Conservation (phyloP, 345 rosid species). For the Populus simonii region DNA sequence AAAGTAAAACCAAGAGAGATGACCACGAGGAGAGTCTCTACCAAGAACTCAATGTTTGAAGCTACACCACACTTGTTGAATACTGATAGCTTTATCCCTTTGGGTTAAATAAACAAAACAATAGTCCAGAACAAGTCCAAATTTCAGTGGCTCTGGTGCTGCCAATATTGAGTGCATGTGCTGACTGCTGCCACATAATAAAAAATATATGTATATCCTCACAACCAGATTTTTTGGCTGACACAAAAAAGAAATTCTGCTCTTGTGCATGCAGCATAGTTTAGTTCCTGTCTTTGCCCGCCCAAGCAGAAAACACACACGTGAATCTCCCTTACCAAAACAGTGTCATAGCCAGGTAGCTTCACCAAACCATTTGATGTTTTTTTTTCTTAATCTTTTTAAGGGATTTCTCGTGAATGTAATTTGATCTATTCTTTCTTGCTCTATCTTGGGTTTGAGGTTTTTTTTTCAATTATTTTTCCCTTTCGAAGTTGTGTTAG, state of each 20-base stretch:
- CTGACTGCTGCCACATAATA: slow-evolving; percentile 2
- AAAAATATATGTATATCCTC: background rate
- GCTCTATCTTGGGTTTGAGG: background rate
- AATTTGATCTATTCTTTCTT: background rate
- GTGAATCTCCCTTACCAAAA: background rate
- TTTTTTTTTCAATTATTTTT: too few relatives aligned
- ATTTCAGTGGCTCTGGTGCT: slow-evolving; percentile 54
- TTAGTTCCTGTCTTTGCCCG: too few relatives aligned
- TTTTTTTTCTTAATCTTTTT: too few relatives aligned
- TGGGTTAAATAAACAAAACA: background rate
- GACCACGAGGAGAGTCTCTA: background rate
- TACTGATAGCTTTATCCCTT: slow-evolving; percentile 37
- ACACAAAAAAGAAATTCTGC: background rate
- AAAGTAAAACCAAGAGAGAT: background rate
- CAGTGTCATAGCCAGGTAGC: background rate
- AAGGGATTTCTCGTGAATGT: background rate
- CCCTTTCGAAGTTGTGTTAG: background rate
- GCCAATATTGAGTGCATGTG: slow-evolving; percentile 8
- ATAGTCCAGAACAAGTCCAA: slow-evolving; percentile 13
- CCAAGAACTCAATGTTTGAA: slow-evolving; percentile 33
- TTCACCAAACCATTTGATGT: background rate
- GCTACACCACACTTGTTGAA: slow-evolving; percentile 48
- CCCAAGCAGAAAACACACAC: background rate
- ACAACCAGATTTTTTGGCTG: background rate
- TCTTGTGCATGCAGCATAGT: background rate